Evolutionary conservation across 2,329 filamentous ascomycete genomes (phyloP), one percentile per base, ranked within the genome.

Genomic region (Fusarium buharicum): DNA sequence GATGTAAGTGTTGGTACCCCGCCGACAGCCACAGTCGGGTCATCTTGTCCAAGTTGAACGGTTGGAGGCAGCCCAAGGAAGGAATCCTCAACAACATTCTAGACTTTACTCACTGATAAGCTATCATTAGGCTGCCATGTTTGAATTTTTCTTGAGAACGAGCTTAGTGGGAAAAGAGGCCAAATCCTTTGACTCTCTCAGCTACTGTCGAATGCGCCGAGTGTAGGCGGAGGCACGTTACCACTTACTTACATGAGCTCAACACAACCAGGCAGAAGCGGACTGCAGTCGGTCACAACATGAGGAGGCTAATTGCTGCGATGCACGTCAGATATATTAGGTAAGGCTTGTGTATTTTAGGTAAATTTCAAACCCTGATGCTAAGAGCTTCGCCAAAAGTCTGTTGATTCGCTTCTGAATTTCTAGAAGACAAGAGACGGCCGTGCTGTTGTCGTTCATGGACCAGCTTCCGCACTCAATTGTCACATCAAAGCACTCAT

Each of bases 21-120:
- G 43, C 55, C 54, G 31, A 39, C 33, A 58, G 63, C 60, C 55
- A 63, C 52, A 50, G 37, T 62, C 46, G 57, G 54, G 57, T 67
- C 50, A 62, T 64, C 61, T 33, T 33, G 36, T 17, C 57, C 27
- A 34, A 16, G 27, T 38, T 50, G 28, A 66, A 50, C 36, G 33
- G 31, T 24, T 44, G 45, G 62, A 68, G 58, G 59, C 54, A 62
- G 22, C 59, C 54, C 17, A 22, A 20, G 14, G 17, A 22, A 20
- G 14, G 17, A 27, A 7, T 13, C 13, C 7, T 41, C 24, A 30
- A 41, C 18, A 20, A 28, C n/a, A 22, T 31, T 20, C 13, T 14
- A n/a, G 14, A 33, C 28, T 22, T 53, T 27, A 24, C 28, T 20
- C 14, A 37, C 27, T 36, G 16, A 24, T 16, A 9, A 18, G 2